A percentile compares a stretch with the other conserved stretches of the same genome.
These are phyloP conservation scores for Lentinula detonsa DNA, from an alignment of 768 basidiomycete species.

Conservation along the genomic window DNA sequence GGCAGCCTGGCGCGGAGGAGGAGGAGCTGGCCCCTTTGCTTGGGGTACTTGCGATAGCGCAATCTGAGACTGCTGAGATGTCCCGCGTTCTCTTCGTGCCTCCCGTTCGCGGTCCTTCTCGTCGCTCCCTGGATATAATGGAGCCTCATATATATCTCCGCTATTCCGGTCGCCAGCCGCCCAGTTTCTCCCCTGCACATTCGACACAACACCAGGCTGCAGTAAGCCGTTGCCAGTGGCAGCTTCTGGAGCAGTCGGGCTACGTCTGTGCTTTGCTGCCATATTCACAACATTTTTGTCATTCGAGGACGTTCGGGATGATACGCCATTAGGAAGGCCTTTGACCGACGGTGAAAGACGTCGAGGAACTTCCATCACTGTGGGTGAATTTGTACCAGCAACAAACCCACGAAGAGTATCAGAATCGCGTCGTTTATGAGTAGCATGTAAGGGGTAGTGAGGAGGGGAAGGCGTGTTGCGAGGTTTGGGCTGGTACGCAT, in stretches of 20 bases:
- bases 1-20: constrained; percentile 13
- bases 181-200: constrained; percentile 34
- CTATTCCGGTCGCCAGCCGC: constrained; percentile 37
- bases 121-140: constrained; percentile 1
- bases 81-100: not conserved
- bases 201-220: constrained; percentile 14
- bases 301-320: not conserved
- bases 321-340: not conserved
- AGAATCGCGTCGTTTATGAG: constrained; percentile 67
- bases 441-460: constrained; percentile 23
- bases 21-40: not conserved
- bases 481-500: constrained; percentile 19
- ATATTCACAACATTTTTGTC: constrained; percentile 20
- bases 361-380: constrained; percentile 28
- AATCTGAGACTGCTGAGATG: constrained; percentile 18
- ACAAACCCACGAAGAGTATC: constrained; percentile 61
- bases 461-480: constrained; percentile 35
- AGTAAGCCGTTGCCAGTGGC: constrained; percentile 36
- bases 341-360: constrained; percentile 10
- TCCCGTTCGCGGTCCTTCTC: constrained; percentile 5
- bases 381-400: constrained; percentile 39
- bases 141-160: constrained; percentile 19
- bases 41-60: constrained; percentile 24
- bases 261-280: constrained; percentile 51
- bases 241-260: constrained; percentile 64